A percentile compares a stretch with the other conserved stretches of the same genome.
phyloP scores from a whole-genome alignment of 1,284 basidiomycete genomes.

The Amylostereum areolatum region DNA sequence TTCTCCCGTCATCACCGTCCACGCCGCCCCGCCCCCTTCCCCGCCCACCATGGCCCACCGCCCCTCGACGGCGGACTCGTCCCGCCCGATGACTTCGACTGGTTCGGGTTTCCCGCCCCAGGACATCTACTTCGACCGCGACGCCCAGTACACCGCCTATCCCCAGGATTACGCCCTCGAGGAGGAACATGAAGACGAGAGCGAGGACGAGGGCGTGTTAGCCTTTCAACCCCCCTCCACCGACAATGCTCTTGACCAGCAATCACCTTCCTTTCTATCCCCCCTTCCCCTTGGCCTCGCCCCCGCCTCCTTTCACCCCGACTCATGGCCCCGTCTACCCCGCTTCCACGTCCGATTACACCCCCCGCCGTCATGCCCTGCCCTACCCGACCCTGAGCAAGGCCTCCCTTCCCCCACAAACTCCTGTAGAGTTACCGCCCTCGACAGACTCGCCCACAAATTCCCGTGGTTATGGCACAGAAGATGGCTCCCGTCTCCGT shows the following conservation, averaged over 20 bases:
- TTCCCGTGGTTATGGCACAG: slow-evolving; percentile 26
- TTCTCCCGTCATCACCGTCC: too few species aligned
- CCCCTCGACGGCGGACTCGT: slow-evolving; percentile 15
- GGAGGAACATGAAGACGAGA: slow-evolving; percentile 61
- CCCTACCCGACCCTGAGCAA: slow-evolving; percentile 32
- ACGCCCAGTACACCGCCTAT: slow-evolving; percentile 25
- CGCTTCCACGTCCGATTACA: slow-evolving; percentile 33
- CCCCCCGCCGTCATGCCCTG: slow-evolving; percentile 17
- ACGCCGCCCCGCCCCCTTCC: too few species aligned
- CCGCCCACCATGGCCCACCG: too few species aligned
- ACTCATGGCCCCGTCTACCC: slow-evolving; percentile 23
- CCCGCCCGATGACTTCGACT: slow-evolving; percentile 13
- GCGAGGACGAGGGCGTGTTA: slow-evolving; percentile 76
- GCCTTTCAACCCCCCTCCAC: slow-evolving; percentile 74
- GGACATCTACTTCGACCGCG: slow-evolving; percentile 22
- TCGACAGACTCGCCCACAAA: slow-evolving; percentile 38
- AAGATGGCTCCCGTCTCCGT: slow-evolving; percentile 38
- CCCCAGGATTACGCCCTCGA: slow-evolving; percentile 30
- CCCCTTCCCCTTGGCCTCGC: slow-evolving; percentile 7
- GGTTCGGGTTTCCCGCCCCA: too few species aligned
- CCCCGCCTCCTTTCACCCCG: slow-evolving; percentile 12
- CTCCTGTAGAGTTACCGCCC: slow-evolving; percentile 40
- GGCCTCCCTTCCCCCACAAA: slow-evolving; percentile 24
- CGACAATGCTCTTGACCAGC: slow-evolving; percentile 37
- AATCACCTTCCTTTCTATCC: slow-evolving; percentile 4